Evolutionary conservation across 2,329 filamentous ascomycete genomes (phyloP).

Genomic region (Aspergillus fijiensis): DNA sequence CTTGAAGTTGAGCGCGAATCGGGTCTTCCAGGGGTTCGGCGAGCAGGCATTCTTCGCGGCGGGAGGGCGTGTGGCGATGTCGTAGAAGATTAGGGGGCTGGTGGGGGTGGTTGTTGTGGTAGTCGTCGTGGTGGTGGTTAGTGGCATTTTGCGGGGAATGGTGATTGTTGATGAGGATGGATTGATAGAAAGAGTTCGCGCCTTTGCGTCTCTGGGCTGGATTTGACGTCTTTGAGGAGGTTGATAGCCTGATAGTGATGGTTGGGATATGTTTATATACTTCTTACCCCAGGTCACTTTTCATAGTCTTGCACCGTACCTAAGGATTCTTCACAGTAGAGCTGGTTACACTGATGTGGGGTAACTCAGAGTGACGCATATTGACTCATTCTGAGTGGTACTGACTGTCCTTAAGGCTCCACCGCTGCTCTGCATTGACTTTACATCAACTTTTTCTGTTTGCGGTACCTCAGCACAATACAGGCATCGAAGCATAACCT

Average conservation of each 20-base stretch:
- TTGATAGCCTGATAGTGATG: too few species aligned
- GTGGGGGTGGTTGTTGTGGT: constrained; percentile 8
- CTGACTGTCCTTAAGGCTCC: background rate
- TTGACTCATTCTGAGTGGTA: background rate
- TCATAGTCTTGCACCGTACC: too few species aligned
- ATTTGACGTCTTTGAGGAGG: background rate
- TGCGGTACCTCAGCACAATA: too few species aligned
- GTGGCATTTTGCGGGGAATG: background rate
- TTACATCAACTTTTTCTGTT: too few species aligned
- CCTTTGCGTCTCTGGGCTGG: background rate
- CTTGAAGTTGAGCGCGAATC: constrained; percentile 54
- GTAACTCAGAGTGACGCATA: background rate
- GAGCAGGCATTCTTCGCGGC: constrained; percentile 34
- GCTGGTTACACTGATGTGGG: background rate
- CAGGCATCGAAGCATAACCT: too few species aligned
- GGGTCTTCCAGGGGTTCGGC: constrained; percentile 56
- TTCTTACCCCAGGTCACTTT: too few species aligned
- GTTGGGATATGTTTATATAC: too few species aligned
- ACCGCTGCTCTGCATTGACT: background rate
- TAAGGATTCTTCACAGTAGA: too few species aligned
- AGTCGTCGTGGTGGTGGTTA: constrained; percentile 11
- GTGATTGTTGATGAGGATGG: background rate
- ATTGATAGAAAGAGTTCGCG: background rate
- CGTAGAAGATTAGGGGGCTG: constrained; percentile 45
- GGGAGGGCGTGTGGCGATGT: constrained; percentile 45